Evolutionary conservation across 2,329 filamentous ascomycete species (phyloP), one percentile per base, ranked within the genome.

Genomic region (Pseudogymnoascus sp.): DNA sequence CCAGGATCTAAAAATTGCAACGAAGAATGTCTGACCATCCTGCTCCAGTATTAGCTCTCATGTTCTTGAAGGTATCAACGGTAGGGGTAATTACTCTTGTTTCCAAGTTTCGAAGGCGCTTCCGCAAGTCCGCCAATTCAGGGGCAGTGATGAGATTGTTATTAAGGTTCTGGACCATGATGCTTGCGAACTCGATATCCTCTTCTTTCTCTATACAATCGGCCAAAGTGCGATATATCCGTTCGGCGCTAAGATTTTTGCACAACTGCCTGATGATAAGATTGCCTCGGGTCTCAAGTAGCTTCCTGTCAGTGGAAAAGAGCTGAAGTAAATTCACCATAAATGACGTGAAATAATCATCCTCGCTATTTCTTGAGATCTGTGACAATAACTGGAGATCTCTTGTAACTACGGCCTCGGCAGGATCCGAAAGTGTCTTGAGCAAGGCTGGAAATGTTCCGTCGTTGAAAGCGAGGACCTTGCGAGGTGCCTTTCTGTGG

Each of bases 121-220:
- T 97, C 54, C 95, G 86, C 67, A 99, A 81, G 70, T 98, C 96
- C 1, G 91, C 87, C 31, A 99, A 80, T 76, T 99, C 93, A 0
- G 96, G 95, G 0, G 96, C 95, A 1, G 96, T 99, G 69, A 99
- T 97, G 63, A 99, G 86, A 71, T 99, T 99, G 76, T 99, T 99
- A 79, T 99, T 99, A 62, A 99, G 82, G 72, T 98, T 98, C 75
- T 99, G 95, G 31, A 99, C 92, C 95, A 99, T 99, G 71, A 99
- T 98, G 74, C 93, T 97, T 14, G 95, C 93, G 76, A 99, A 99
- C 75, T 99, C 96, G 45, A 99, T 86, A 74, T 99, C 95, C 77
- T 98, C 95, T 75, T 99, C 95, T 73, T 93, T 96, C 75, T 98
- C 95, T 8, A 99, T 90, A 70, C 95, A 97, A 71, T 99, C 95